phyloP scores from a whole-genome alignment of 2,329 filamentous ascomycete species.

The Alternaria arbusti region DNA sequence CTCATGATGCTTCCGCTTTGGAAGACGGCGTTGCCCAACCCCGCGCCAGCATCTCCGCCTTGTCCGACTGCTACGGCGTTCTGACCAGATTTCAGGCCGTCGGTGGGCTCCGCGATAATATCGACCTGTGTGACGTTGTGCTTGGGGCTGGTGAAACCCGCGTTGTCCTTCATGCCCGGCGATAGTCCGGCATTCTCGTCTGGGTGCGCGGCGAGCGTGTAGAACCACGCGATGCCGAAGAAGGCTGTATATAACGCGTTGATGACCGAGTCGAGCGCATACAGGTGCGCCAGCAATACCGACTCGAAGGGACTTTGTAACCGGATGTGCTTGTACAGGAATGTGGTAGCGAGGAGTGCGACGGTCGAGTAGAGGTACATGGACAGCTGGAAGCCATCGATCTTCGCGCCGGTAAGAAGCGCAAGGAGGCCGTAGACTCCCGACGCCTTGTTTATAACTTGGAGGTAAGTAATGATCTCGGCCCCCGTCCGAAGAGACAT shows the following conservation, averaged over 20 bases:
- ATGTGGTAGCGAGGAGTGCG: slow-evolving; percentile 70
- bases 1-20: slow-evolving; percentile 74
- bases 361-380: slow-evolving; percentile 89
- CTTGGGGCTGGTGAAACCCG: slow-evolving; percentile 69
- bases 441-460: slow-evolving; percentile 91
- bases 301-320: slow-evolving; percentile 79
- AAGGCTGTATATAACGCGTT: slow-evolving; percentile 82
- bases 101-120: slow-evolving; percentile 57
- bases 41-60: slow-evolving; percentile 47
- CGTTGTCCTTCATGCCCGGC: slow-evolving; percentile 66
- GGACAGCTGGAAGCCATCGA: slow-evolving; percentile 82
- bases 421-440: slow-evolving; percentile 90
- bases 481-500: slow-evolving; percentile 87
- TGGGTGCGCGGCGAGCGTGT: slow-evolving; percentile 69
- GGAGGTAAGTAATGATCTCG: slow-evolving; percentile 80
- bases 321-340: slow-evolving; percentile 80
- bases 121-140: slow-evolving; percentile 66
- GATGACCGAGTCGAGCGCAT: slow-evolving; percentile 79
- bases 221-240: slow-evolving; percentile 87
- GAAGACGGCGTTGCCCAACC: slow-evolving; percentile 68
- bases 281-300: slow-evolving; percentile 82
- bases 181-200: slow-evolving; percentile 49
- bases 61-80: slow-evolving; percentile 59
- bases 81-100: slow-evolving; percentile 57
- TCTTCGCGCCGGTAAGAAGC: slow-evolving; percentile 82